A percentile compares a stretch with the other conserved stretches of the same genome.
These are phyloP conservation scores for Salvia rosmarinus DNA, from an alignment of 257 asterid species.

Conservation along the genomic window DNA sequence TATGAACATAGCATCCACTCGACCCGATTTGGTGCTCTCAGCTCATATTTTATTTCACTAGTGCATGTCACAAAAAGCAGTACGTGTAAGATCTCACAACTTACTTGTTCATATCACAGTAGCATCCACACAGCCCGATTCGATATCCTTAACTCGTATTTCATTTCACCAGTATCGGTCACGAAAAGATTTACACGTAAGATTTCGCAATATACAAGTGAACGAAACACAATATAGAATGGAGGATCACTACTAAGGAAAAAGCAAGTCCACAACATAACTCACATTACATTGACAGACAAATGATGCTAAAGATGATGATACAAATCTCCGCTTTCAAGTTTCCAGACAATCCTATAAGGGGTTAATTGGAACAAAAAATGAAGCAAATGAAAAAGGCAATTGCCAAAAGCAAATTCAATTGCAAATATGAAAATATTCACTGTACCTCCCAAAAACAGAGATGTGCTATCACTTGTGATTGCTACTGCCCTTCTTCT, in stretches of 20 bases:
- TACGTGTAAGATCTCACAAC: too few species aligned
- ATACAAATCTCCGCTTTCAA: slow-evolving; percentile 36
- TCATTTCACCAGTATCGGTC: neutral
- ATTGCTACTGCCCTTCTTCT: slow-evolving; percentile 64
- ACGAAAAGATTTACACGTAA: neutral
- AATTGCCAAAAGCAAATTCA: slow-evolving; percentile 36
- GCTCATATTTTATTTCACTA: too few species aligned
- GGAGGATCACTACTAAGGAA: neutral
- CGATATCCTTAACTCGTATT: neutral
- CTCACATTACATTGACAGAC: slow-evolving; percentile 31
- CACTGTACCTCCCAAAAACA: slow-evolving; percentile 40
- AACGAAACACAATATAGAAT: neutral
- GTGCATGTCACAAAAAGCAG: too few species aligned
- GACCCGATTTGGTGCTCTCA: too few species aligned
- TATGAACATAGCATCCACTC: too few species aligned
- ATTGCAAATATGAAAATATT: slow-evolving; percentile 37
- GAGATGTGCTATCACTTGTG: slow-evolving; percentile 46
- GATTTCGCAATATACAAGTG: too few species aligned
- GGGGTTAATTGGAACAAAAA: slow-evolving; percentile 18
- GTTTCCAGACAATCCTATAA: slow-evolving; percentile 22
- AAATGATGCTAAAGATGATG: slow-evolving; percentile 32
- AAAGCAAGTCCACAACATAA: slow-evolving; percentile 7
- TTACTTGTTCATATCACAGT: too few species aligned
- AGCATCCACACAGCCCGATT: too few species aligned
- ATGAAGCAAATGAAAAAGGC: slow-evolving; percentile 26